Percentiles rank a stretch among this genome's conserved stretches.
phyloP scores from a whole-genome alignment of 1,139 yeast genomes.

The Nakaseomyces delphensis region DNA sequence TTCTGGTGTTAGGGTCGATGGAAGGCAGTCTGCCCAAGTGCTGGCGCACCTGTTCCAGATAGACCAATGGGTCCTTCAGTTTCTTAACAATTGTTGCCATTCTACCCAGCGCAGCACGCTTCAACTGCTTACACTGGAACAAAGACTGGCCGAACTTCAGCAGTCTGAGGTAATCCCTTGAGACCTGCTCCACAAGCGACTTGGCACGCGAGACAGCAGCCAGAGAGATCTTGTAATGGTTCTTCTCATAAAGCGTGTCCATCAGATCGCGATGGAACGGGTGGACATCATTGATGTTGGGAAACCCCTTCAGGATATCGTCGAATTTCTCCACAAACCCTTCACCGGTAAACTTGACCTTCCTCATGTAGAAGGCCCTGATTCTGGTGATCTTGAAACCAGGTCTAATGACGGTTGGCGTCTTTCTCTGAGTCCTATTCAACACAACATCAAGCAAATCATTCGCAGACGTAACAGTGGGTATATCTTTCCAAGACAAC shows the following conservation, averaged over 20 bases:
- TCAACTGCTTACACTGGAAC: slow-evolving; percentile 96
- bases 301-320: slow-evolving; percentile 80
- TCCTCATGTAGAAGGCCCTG: slow-evolving; percentile 96
- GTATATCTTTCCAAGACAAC: slow-evolving; percentile 96
- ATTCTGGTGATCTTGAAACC: slow-evolving; percentile 96
- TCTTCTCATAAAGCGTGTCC: slow-evolving; percentile 96
- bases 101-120: slow-evolving; percentile 97
- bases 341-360: slow-evolving; percentile 90
- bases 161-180: slow-evolving; percentile 88
- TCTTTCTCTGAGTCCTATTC: slow-evolving; percentile 95
- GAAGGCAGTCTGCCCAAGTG: slow-evolving; percentile 97
- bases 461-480: slow-evolving; percentile 84
- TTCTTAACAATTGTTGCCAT: slow-evolving; percentile 97
- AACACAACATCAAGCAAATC: slow-evolving; percentile 94
- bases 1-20: slow-evolving; percentile 97
- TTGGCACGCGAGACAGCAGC: slow-evolving; percentile 94
- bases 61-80: slow-evolving; percentile 83
- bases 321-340: slow-evolving; percentile 89
- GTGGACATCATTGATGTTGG: slow-evolving; percentile 93
- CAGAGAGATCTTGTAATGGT: slow-evolving; percentile 94
- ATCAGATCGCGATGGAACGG: slow-evolving; percentile 97
- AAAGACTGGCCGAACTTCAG: slow-evolving; percentile 95
- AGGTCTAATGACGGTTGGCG: slow-evolving; percentile 95
- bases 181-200: slow-evolving; percentile 87
- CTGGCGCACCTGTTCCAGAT: slow-evolving; percentile 97